These are phyloP conservation scores for Sporothrix inflata DNA, from an alignment of 2,329 filamentous ascomycete species.

Conservation along the genomic window DNA sequence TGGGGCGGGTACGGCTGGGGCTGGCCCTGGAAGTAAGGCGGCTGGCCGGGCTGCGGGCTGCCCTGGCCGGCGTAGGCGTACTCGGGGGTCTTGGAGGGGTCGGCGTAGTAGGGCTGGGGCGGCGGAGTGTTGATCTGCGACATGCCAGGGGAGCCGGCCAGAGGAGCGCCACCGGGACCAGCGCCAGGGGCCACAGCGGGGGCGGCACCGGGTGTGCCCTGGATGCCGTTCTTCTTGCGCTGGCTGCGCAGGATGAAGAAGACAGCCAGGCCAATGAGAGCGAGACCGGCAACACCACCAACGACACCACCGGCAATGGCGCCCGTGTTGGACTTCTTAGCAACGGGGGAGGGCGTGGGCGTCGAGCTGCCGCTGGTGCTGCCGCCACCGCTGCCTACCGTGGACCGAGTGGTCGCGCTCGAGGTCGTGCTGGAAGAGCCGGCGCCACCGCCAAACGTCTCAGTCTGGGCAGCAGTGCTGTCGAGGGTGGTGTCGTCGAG, in stretches of 20 bases:
- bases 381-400: background rate
- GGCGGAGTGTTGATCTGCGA: slow-evolving; percentile 25
- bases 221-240: slow-evolving; percentile 23
- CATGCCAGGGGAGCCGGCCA: slow-evolving; percentile 22
- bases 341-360: background rate
- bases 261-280: slow-evolving; percentile 34
- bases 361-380: background rate
- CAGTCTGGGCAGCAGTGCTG: slow-evolving; percentile 10
- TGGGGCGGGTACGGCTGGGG: slow-evolving; percentile 20
- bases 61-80: slow-evolving; percentile 19
- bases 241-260: slow-evolving; percentile 38
- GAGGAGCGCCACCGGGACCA: background rate
- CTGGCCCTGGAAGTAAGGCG: slow-evolving; percentile 21
- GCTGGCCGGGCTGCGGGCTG: slow-evolving; percentile 22
- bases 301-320: slow-evolving; percentile 43
- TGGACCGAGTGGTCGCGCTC: background rate
- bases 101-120: slow-evolving; percentile 20
- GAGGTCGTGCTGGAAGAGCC: background rate
- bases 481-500: background rate
- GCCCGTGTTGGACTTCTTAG: slow-evolving; percentile 33
- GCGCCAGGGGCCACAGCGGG: background rate
- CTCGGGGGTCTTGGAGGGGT: slow-evolving; percentile 20
- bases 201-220: background rate
- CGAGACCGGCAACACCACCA: slow-evolving; percentile 41
- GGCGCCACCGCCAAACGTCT: slow-evolving; percentile 23